These are phyloP conservation scores for Cryptococcus sp. DNA, from an alignment of 1,284 basidiomycete genomes.

Conservation along the genomic window DNA sequence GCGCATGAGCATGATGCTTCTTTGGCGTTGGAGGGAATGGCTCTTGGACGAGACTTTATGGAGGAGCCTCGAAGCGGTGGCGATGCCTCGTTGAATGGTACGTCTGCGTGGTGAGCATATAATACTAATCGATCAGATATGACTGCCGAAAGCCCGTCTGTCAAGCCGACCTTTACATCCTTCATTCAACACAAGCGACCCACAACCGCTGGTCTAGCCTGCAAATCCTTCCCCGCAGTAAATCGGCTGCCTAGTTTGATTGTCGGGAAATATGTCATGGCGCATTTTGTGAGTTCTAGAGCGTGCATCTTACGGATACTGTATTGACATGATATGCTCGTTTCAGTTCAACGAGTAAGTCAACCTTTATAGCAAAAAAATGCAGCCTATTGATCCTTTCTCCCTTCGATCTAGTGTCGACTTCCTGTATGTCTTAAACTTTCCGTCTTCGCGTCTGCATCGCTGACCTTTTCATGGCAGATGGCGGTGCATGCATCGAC, in stretches of 20 bases:
- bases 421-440: neutral
- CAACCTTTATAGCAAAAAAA: no score
- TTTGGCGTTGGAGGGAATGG: neutral
- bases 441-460: neutral
- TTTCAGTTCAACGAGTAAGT: neutral
- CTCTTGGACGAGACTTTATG: neutral
- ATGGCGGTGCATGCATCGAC: neutral
- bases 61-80: neutral
- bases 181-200: neutral
- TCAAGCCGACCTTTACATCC: neutral
- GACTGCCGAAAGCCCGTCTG: neutral
- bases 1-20: conserved; percentile 1
- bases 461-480: neutral
- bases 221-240: neutral
- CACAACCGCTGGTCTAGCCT: neutral
- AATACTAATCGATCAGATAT: neutral
- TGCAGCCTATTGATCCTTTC: no score
- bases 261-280: neutral
- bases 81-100: neutral
- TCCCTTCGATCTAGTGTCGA: neutral
- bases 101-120: neutral
- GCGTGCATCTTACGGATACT: neutral
- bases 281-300: neutral
- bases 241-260: neutral
- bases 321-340: neutral